Conservation (phyloP, 1,139 yeast species). For the Pichia sp. region DNA sequence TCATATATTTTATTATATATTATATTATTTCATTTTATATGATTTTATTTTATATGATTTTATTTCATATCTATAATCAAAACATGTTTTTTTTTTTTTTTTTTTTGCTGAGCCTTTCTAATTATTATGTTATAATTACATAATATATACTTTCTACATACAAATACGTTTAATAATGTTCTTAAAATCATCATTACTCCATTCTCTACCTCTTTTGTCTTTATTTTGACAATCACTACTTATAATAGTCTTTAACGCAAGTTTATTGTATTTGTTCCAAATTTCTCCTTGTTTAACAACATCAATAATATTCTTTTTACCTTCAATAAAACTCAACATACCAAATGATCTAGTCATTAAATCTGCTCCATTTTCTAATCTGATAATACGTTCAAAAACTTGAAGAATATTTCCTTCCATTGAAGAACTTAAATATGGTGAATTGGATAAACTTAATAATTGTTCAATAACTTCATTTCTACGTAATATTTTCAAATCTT, state of each 20-base stretch:
- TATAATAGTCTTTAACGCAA: slow-evolving; percentile 41
- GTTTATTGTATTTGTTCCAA: slow-evolving; percentile 38
- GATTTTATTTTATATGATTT: no score
- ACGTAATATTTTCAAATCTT: slow-evolving; percentile 49
- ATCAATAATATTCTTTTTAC: slow-evolving; percentile 27
- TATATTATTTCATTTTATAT: no score
- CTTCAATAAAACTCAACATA: slow-evolving; percentile 45
- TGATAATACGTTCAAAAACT: slow-evolving; percentile 46
- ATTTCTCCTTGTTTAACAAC: slow-evolving; percentile 19
- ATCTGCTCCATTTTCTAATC: slow-evolving; percentile 56
- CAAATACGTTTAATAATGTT: slow-evolving; percentile 33
- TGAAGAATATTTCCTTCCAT: slow-evolving; percentile 37
- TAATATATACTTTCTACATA: neutral
- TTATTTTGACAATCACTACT: slow-evolving; percentile 35
- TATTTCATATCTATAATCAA: no score
- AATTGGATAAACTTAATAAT: slow-evolving; percentile 48
- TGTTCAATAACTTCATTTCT: slow-evolving; percentile 60
- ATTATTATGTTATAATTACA: no score
- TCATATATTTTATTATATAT: neutral
- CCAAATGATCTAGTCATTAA: slow-evolving; percentile 61
- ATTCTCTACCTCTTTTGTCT: slow-evolving; percentile 53
- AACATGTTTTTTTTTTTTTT: no score
- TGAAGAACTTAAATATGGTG: slow-evolving; percentile 41
- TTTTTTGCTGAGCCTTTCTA: no score
- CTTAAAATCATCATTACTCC: slow-evolving; percentile 50